These are phyloP conservation scores for Veloporphyrellus conicus DNA, from an alignment of 1,284 basidiomycete genomes.

Conservation along the genomic window DNA sequence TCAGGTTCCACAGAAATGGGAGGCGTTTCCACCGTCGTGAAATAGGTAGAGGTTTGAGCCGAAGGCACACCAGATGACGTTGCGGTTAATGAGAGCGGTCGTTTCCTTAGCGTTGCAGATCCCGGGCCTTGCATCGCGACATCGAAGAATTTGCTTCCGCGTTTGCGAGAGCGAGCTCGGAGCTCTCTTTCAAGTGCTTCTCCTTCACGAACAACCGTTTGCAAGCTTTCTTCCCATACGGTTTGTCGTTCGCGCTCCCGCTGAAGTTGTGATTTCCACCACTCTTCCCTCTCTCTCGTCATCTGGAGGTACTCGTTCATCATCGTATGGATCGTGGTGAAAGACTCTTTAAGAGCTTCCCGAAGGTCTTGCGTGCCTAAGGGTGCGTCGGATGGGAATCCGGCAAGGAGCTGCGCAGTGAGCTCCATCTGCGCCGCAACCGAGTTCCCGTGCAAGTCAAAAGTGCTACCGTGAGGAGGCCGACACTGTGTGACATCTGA, in stretches of 20 bases:
- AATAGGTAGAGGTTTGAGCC: slow-evolving; percentile 21
- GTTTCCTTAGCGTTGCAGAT: slow-evolving; percentile 26
- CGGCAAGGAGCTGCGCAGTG: slow-evolving; percentile 62
- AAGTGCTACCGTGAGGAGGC: slow-evolving; percentile 66
- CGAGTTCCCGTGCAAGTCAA: slow-evolving; percentile 74
- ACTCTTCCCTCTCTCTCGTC: slow-evolving; percentile 78
- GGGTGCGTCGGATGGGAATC: slow-evolving; percentile 40
- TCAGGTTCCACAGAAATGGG: slow-evolving; percentile 6
- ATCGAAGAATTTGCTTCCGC: slow-evolving; percentile 54
- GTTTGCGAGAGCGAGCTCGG: slow-evolving; percentile 52
- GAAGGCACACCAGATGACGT: slow-evolving; percentile 15
- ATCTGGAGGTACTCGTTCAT: slow-evolving; percentile 71
- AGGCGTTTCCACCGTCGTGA: slow-evolving; percentile 17
- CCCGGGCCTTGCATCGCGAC: slow-evolving; percentile 22
- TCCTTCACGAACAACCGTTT: slow-evolving; percentile 82
- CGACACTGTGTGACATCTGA: slow-evolving; percentile 38
- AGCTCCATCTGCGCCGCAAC: slow-evolving; percentile 79
- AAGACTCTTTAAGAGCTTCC: slow-evolving; percentile 61
- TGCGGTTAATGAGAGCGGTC: slow-evolving; percentile 19
- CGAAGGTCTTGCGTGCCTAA: slow-evolving; percentile 46
- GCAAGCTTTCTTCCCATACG: slow-evolving; percentile 92
- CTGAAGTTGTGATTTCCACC: slow-evolving; percentile 61
- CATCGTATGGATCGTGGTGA: slow-evolving; percentile 56
- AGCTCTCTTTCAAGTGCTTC: slow-evolving; percentile 82
- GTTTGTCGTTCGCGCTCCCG: slow-evolving; percentile 71